Evolutionary conservation across 352 stramenopile genomes (phyloP), one percentile per base, ranked within the genome.

Genomic region (Pythium biforme): DNA sequence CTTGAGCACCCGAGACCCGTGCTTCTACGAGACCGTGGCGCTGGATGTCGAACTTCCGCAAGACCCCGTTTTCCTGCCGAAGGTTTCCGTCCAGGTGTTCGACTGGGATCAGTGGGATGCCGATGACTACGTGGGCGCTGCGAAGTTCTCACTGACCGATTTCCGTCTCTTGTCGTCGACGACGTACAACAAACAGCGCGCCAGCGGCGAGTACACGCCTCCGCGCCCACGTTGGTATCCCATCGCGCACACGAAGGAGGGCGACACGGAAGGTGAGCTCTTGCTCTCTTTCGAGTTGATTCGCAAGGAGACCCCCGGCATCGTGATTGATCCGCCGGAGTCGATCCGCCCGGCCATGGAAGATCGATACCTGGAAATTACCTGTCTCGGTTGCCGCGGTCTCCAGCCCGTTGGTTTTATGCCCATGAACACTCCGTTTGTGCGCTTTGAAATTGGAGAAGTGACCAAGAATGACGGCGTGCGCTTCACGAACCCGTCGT

Each of bases 381-480:
- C 88, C 52, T 83, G 80, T 43, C 62, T 96, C 8, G 85, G 87
- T 9, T 85, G 90, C 40, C 83, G 89, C 27, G 76, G 84, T 15
- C 67, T 97, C 6, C 72, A 88, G 46, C 83, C 91, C 19, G 83
- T 86, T 31, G 77, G 85, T 0, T 96, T 95, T 62, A 84, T 95
- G 66, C 79, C 85, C 0, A 84, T 97, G 29, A 86, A 95, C 57
- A 81, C 88, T 4, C 86, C 91, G 9, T 94, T 89, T 58, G 77
- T 89, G 34, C 84, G 95, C 52, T 95, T 97, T 60, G 85, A 96
- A 27, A 70, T 92, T 12, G 86, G 81, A 45, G 86, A 92, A 62
- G 71, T 81, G 8, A 77, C 72, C 1, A 79, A 83, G 40, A 75
- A 73, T 25, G 72, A 79, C 54, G 76, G 77, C 40, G 75, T 81